Conservation (phyloP, 441 rosid genomes). For the Erodium moschatum region DNA sequence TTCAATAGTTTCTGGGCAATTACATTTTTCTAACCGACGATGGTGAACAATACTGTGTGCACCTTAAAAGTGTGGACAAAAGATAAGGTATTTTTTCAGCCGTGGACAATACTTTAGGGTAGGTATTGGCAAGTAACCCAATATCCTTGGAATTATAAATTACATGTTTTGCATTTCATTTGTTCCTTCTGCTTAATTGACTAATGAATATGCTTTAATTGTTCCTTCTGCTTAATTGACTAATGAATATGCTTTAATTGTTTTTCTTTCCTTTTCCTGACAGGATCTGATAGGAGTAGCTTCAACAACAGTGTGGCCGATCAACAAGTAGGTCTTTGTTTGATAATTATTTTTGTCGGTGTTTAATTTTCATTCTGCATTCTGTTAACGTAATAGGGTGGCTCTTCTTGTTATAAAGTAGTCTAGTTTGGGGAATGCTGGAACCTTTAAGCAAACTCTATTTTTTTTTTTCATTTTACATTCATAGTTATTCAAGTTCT, state of each 20-base stretch:
- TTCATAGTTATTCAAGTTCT: too few species aligned
- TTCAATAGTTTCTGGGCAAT: too few species aligned
- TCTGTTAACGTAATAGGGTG: background rate
- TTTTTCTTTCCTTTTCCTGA: slow-evolving; percentile 9
- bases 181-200: slow-evolving; percentile 17
- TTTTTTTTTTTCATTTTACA: background rate
- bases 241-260: slow-evolving; percentile 16
- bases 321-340: slow-evolving; percentile 62
- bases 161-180: background rate
- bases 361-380: background rate
- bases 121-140: too few species aligned
- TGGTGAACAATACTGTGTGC: too few species aligned
- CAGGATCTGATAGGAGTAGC: slow-evolving; percentile 71
- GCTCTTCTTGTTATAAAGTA: slow-evolving; percentile 6
- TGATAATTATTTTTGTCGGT: slow-evolving; percentile 9
- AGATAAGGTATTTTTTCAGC: too few species aligned
- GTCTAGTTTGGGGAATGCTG: background rate
- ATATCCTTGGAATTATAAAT: background rate
- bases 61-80: too few species aligned
- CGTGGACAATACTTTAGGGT: too few species aligned
- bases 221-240: slow-evolving; percentile 18
- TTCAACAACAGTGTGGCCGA: slow-evolving; percentile 91
- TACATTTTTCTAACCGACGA: too few species aligned
- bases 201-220: slow-evolving; percentile 18
- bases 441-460: background rate